Evolutionary conservation across 768 basidiomycete genomes (phyloP).

Genomic region (Naematelia aurantialba): DNA sequence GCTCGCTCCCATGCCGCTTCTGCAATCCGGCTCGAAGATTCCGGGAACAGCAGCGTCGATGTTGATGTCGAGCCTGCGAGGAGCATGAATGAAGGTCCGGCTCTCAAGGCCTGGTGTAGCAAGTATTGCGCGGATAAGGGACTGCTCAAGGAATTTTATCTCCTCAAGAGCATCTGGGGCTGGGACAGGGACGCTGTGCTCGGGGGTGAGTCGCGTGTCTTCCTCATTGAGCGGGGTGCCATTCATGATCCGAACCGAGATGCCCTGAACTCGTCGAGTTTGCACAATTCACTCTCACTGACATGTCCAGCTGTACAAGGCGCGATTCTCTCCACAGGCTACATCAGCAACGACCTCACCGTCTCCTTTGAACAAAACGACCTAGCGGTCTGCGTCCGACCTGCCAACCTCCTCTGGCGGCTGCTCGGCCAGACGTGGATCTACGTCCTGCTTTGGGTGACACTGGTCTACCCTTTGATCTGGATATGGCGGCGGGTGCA

Average conservation of each 20-base stretch:
- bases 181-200: slow-evolving; percentile 57
- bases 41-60: slow-evolving; percentile 18
- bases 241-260: too few species aligned
- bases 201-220: slow-evolving; percentile 18
- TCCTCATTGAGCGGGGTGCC: background rate
- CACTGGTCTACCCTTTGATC: slow-evolving; percentile 71
- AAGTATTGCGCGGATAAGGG: slow-evolving; percentile 71
- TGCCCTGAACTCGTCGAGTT: too few species aligned
- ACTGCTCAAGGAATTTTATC: slow-evolving; percentile 71
- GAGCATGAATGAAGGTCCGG: slow-evolving; percentile 51
- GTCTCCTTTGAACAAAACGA: slow-evolving; percentile 58
- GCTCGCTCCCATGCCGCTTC: too few species aligned
- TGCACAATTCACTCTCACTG: background rate
- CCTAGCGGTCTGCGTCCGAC: slow-evolving; percentile 62
- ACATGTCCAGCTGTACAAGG: slow-evolving; percentile 24
- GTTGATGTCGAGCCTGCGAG: background rate
- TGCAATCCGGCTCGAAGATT: background rate
- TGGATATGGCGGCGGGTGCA: slow-evolving; percentile 73
- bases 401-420: slow-evolving; percentile 58
- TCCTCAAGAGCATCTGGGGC: slow-evolving; percentile 65
- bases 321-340: slow-evolving; percentile 34
- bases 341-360: slow-evolving; percentile 42
- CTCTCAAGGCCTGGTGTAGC: slow-evolving; percentile 74
- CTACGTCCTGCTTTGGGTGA: slow-evolving; percentile 64
- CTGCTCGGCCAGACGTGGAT: slow-evolving; percentile 57